Base-by-base conservation (phyloP, 2,329 filamentous ascomycete species). In the Sporothrix brasiliensis region DNA sequence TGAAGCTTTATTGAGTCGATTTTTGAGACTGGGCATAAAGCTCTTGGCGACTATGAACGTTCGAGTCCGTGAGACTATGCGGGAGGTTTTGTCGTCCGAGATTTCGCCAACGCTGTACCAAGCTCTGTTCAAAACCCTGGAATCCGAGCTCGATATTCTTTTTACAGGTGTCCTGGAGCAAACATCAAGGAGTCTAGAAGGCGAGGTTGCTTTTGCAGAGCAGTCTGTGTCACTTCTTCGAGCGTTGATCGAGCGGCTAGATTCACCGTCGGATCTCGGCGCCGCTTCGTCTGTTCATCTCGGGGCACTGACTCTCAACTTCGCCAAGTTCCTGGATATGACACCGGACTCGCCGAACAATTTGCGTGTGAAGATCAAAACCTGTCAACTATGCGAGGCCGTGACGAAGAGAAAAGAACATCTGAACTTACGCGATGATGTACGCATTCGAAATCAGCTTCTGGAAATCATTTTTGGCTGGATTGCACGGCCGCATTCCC, bases 381-480 rank as follows among this genome's bases (percentile, higher is more conserved):
- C 90, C 53, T 91, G 89, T 75, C 88, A 91, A 74, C 78, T 91
- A 9, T 89, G 86, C 71, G 89, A 91, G 74, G 85, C 85, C 3
- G 85, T 91, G 47, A 89, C 86, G 14, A 86, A 85, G 77, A 85
- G 88, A 73, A 91, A 90, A 75, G 89, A 91, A 75, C 85, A 91
- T 67, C 79, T 91, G 54, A 91, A 90, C 74, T 80, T 91, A 13
- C 84, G 89, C 67, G 88, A 91, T 74, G 89, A 91, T 76, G 87
- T 91, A 52, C 85, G 88, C 39, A 89, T 90, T 74, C 82, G 89
- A 68, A 91, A 91, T 73, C 88, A 91, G 75, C 80, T 91, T 16
- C 80, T 91, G 13, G 89, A 91, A 76, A 88, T 88, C 71, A 87
- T 91, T 49, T 90, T 90, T 73, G 84, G 87, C 71, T 91, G 89